Conservation (phyloP, 768 basidiomycete genomes). For the Paxillus rubicundulus region DNA sequence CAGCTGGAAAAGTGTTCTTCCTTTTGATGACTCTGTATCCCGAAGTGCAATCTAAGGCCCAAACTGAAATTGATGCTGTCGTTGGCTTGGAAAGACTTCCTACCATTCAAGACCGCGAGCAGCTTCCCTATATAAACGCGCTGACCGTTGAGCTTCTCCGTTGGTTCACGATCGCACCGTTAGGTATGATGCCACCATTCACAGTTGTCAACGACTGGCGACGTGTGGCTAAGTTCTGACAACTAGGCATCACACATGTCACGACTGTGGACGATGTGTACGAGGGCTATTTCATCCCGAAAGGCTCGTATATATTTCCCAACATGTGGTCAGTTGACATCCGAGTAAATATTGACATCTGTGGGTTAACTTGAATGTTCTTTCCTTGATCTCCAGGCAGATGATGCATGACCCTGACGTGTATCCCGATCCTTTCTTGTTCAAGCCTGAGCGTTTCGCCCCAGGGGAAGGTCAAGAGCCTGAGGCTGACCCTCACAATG, state of each 20-base stretch:
- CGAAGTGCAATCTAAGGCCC: background rate
- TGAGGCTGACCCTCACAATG: constrained; percentile 1
- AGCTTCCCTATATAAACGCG: constrained; percentile 11
- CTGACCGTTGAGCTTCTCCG: constrained; percentile 5
- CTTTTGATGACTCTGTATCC: constrained; percentile 3
- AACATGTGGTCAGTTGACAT: constrained; percentile 4
- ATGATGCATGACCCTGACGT: constrained; percentile 47
- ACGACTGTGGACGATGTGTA: constrained; percentile 11
- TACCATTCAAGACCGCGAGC: constrained; percentile 6
- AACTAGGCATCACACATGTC: constrained; percentile 13
- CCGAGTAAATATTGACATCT: no score
- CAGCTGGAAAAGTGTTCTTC: constrained; percentile 2
- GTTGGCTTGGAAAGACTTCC: constrained; percentile 10
- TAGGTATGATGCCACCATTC: constrained; percentile 23
- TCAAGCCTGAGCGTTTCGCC: constrained; percentile 27
- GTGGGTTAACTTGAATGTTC: background rate
- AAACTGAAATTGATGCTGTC: constrained; percentile 4
- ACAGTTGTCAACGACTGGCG: constrained; percentile 35
- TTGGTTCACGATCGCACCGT: constrained; percentile 1
- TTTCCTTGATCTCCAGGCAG: constrained; percentile 31
- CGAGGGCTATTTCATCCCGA: constrained; percentile 11
- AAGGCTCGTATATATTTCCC: constrained; percentile 6
- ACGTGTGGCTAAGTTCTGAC: constrained; percentile 24
- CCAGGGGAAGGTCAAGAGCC: background rate
- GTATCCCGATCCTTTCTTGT: constrained; percentile 24